Evolutionary conservation across 352 stramenopile genomes (phyloP), one percentile per base, ranked within the genome.

Genomic region (Globisporangium nunn): DNA sequence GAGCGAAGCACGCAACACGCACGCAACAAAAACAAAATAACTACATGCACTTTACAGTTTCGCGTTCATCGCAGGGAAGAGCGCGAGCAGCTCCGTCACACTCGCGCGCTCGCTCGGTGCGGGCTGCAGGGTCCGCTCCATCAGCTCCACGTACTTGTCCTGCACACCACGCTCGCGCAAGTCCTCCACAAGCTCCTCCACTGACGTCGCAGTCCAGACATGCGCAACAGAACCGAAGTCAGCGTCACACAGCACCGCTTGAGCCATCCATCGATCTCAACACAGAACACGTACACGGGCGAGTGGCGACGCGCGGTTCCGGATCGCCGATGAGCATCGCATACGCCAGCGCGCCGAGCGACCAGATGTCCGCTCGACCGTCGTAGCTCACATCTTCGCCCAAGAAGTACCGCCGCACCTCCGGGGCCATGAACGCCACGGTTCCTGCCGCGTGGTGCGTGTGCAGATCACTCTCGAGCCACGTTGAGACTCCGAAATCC

Each of bases 401-500:
- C 0, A 91, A 44, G 52, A 93, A 88, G 60, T 85, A 93, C 3
- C 73, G 68, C 11, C 81, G 68, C 59, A 93, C 78, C 59, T 93
- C 81, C 1, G 83, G 83, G 3, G 83, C 83, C 83, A 91, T 93
- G 57, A 87, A 93, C 43, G 77, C 75, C 46, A 93, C 66, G 12
- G 83, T 93, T 1, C 79, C 83, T 6, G 83, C 83, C 17, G 79
- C 78, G 40, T 91, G 81, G 47, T 87, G 78, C 0, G 81, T 93
- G 45, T 89, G 56, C 50, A 90, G 54, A 28, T 85, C 66, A 59
- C 74, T 91, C 49, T 88, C 78, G 23, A 93, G 65, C 37, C 77
- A 83, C 3, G 79, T 93, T 2, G 83, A 93, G 15, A 93, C 83
- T n/a, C 81, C 83, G 58, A 93, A 93, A 50, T 93, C 83, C 0